Conservation (phyloP, 1,284 basidiomycete species). For the Malassezia nana region DNA sequence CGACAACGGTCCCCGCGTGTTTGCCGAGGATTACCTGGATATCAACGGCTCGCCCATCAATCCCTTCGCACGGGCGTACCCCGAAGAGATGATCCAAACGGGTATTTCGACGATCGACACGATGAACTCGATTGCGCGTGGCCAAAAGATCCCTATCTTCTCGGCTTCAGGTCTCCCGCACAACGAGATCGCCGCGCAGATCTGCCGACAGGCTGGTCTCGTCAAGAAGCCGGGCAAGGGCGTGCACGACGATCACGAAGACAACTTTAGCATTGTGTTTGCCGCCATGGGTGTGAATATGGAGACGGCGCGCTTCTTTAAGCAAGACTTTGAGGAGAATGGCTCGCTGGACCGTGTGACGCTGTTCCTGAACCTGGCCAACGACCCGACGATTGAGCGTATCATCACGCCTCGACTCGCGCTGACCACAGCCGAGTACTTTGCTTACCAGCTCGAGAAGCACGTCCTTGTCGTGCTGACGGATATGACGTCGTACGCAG, state of each 20-base stretch:
- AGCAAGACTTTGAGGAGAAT: constrained; percentile 98
- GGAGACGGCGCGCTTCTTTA: constrained; percentile 99
- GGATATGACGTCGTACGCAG: constrained; percentile 97
- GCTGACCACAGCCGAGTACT: constrained; percentile 97
- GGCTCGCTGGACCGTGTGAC: constrained; percentile 95
- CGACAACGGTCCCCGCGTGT: constrained; percentile 96
- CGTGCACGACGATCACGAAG: constrained; percentile 96
- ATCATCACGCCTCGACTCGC: constrained; percentile 98
- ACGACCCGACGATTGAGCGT: constrained; percentile 92
- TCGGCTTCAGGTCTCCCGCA: constrained; percentile 97
- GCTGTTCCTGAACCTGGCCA: constrained; percentile 95
- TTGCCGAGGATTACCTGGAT: constrained; percentile 97
- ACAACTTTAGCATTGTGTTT: constrained; percentile 99
- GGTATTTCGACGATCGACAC: constrained; percentile 75
- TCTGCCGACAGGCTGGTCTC: constrained; percentile 95
- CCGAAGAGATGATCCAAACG: constrained; percentile 99
- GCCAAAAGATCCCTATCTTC: constrained; percentile 99
- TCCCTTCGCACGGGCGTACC: constrained; percentile 97
- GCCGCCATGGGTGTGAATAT: constrained; percentile 99
- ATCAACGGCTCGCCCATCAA: constrained; percentile 99
- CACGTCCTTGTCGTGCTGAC: constrained; percentile 98
- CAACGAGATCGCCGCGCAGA: constrained; percentile 99
- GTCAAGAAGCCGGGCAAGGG: constrained; percentile 67
- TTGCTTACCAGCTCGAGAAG: constrained; percentile 98
- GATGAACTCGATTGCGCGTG: constrained; percentile 91